Conservation (phyloP, 192 early-diverging fungal species). For the Pilaira anomala region DNA sequence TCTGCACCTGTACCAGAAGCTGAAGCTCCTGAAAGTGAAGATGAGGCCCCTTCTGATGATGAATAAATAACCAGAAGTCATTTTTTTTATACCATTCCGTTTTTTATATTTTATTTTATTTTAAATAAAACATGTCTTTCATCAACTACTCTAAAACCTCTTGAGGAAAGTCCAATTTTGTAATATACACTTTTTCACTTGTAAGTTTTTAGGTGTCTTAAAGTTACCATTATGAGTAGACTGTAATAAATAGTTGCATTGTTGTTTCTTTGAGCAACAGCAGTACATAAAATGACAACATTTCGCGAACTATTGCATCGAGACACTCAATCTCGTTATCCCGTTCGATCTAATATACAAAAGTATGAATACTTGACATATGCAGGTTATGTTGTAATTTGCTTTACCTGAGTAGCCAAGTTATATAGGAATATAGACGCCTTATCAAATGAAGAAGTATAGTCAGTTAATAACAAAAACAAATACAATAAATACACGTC, state of each 20-base stretch:
- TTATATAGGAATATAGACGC: neutral
- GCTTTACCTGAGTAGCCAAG: neutral
- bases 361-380: no score
- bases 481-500: no score
- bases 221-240: neutral
- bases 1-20: no score
- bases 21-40: no score
- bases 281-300: neutral
- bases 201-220: neutral
- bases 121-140: neutral
- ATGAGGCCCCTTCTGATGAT: no score
- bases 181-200: neutral
- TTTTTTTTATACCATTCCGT: no score
- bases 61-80: no score
- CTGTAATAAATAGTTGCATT: neutral
- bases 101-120: no score
- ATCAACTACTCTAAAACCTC: neutral
- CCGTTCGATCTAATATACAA: neutral
- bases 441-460: neutral
- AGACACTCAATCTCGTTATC: slow-evolving; percentile 2
- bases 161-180: neutral
- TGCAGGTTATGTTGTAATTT: no score
- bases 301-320: slow-evolving; percentile 1
- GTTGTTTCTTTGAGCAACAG: neutral
- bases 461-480: no score